Percentiles rank a stretch among this genome's conserved stretches.
Conservation (phyloP, 768 basidiomycete genomes). For the Dentipellis fragilis region DNA sequence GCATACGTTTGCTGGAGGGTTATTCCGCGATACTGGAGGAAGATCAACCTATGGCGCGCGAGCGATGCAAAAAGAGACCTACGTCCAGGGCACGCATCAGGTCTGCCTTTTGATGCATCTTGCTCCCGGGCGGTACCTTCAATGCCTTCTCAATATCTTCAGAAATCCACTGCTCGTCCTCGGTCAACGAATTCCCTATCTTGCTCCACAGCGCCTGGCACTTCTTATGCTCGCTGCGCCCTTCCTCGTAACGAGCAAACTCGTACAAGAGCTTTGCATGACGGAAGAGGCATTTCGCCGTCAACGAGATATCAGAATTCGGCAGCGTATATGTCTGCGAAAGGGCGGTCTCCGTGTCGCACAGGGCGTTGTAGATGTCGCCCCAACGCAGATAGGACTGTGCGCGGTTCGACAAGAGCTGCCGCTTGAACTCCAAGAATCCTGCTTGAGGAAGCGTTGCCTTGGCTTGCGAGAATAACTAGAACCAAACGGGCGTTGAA, state of each 20-base stretch:
- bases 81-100: neutral
- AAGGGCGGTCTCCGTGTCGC: constrained; percentile 1
- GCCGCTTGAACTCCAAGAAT: constrained; percentile 9
- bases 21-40: neutral
- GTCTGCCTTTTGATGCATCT: neutral
- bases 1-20: too few relatives aligned
- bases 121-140: neutral
- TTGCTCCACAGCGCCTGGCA: neutral
- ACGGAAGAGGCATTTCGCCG: constrained; percentile 4
- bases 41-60: neutral
- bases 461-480: neutral
- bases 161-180: neutral
- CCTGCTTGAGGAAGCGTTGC: too few relatives aligned
- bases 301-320: neutral
- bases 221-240: neutral
- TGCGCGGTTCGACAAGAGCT: constrained; percentile 8
- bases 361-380: constrained; percentile 10
- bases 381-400: constrained; percentile 13
- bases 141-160: neutral
- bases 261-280: neutral
- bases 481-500: too few relatives aligned
- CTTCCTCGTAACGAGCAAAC: neutral
- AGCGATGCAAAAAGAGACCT: neutral
- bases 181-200: neutral
- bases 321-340: constrained; percentile 1